Percentiles rank a stretch among this genome's conserved stretches.
Conservation (phyloP, 225 moss, liverwort and hornwort genomes). For the Thuidium tamariscinum region DNA sequence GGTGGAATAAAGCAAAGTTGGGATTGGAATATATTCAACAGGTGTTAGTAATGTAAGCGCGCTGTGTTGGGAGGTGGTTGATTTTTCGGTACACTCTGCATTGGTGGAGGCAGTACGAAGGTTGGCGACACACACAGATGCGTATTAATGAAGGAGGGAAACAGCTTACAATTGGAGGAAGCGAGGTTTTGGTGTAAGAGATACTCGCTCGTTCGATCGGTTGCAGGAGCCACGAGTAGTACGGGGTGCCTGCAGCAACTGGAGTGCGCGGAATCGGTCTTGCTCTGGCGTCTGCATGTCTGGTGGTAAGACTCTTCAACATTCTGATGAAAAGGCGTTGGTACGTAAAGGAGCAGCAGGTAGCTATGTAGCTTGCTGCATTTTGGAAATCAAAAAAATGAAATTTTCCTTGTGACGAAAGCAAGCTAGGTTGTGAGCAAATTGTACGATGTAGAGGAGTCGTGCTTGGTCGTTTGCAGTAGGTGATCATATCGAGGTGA, state of each 20-base stretch:
- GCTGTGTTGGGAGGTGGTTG: background rate
- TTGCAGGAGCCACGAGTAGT: background rate
- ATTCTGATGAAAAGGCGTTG: background rate
- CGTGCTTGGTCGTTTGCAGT: background rate
- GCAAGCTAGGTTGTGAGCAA: background rate
- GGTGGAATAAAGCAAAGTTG: background rate
- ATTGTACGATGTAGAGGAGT: background rate
- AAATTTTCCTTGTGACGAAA: background rate
- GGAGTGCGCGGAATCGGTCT: background rate
- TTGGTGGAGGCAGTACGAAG: background rate
- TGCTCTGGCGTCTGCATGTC: conserved; percentile 3
- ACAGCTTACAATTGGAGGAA: background rate
- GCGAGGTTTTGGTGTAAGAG: background rate
- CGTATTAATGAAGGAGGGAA: background rate
- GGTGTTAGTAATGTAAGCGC: background rate
- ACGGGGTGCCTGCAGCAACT: background rate
- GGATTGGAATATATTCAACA: background rate
- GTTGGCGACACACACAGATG: background rate
- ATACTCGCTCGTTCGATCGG: background rate
- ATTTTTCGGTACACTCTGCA: background rate
- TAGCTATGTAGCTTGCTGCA: background rate
- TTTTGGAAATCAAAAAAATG: background rate
- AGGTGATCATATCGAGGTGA: background rate
- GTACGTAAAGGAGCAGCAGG: background rate
- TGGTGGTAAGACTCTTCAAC: background rate